Base-by-base conservation (phyloP, 192 early-diverging fungal genomes). In the Backusella westeae region DNA sequence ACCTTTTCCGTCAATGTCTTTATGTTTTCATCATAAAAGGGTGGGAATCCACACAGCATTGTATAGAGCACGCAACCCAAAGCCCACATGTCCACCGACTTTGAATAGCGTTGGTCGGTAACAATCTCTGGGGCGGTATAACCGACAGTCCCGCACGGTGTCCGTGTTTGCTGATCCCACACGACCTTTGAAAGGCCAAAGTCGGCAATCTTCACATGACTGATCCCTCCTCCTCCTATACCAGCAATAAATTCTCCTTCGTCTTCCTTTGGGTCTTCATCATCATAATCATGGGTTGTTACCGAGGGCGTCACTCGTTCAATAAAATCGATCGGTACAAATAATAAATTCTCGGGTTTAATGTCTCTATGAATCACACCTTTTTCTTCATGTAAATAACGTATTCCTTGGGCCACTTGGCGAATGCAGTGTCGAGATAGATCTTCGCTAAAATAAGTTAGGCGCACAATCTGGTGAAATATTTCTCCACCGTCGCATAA, bases 91-190 rank as follows among this genome's bases (percentile, higher is more conserved):
- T 95, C 94, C 7, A 95, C 94, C 6, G 89, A 87, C 80, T 93
- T 94, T 66, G 90, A 91, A 78, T 95, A 95, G 19, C 91, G 84
- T 79, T 94, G 87, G 84, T 92, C 92, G 73, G 86, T 92, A 42
- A 98, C 89, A 72, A 98, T 94, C 80, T 98, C 96, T 23, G 96
- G 96, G 0, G 96, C 96, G 14, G 95, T 94, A 73, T 98, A 98
- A n/a, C 95, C 94, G 6, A 96, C 91, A 10, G 96, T 98, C 7
- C 96, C 96, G 74, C 95, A 96, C 1, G 96, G 96, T 67, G 96
- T 98, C 85, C 89, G 90, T 8, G 95, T 95, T 7, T 91, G 86
- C 76, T 94, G 89, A 73, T 94, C 88, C 90, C 93, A 93, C 10
- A 95, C 89, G 2, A 95, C 90, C 79, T 96, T 96, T 56, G 94